Evolutionary conservation across 2,329 filamentous ascomycete genomes (phyloP).

Genomic region (Pseudogymnoascus sp.): DNA sequence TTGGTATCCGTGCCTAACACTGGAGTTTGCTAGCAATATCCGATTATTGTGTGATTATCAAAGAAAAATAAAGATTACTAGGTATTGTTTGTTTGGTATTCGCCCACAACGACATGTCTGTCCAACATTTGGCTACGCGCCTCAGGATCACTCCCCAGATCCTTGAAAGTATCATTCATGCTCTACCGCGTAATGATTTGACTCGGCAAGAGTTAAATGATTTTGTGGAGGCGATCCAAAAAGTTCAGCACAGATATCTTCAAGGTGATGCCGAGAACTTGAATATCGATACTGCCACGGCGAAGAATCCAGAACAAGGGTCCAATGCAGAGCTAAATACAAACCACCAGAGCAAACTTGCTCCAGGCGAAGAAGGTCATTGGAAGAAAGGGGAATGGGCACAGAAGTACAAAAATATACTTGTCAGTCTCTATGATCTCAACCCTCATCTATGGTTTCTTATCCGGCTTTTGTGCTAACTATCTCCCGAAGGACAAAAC

Average conservation of each 20-base stretch:
- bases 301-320: not conserved
- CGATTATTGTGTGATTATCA: not conserved
- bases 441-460: not conserved
- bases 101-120: not conserved
- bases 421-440: not conserved
- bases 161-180: not conserved
- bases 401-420: not conserved
- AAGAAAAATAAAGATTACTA: not conserved
- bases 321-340: not conserved
- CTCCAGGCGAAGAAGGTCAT: not conserved
- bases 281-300: not conserved
- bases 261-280: not conserved
- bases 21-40: not conserved
- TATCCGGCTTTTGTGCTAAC: not conserved
- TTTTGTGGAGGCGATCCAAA: not conserved
- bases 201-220: not conserved
- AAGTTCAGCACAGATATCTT: not conserved
- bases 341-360: not conserved
- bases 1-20: no score
- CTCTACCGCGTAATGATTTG: not conserved
- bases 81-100: not conserved
- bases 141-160: not conserved
- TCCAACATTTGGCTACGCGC: not conserved
- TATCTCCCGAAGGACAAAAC: not conserved
- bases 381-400: not conserved